Evolutionary conservation across 129 eudicot genomes (phyloP), one percentile per base, ranked within the genome.

Genomic region (Mikania micrantha): DNA sequence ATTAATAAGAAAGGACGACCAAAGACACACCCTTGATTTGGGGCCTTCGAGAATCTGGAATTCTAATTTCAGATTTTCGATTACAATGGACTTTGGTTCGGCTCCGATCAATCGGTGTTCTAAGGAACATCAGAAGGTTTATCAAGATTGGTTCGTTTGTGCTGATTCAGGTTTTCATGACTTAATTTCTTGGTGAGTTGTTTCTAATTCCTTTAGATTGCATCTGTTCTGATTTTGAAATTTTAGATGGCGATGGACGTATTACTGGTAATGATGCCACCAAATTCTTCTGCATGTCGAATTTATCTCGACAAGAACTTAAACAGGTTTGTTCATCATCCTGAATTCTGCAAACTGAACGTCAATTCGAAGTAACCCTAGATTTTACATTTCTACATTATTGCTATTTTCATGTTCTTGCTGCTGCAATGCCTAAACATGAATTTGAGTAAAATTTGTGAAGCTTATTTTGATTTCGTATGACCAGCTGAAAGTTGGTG

Each of bases 241-340:
- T 22, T 72, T 29, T 60, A 91, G 96, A 92, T 69, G 85, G 86
- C 44, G 98, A 92, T 86, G 96, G 91, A 19, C 91, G 98, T 15
- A 79, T 92, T 27, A 88, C 87, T 4, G 98, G 98, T 34, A 75
- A 17, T 13, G 98, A 92, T 64, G 98, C 96, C 31, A 84, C 81
- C 5, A 80, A 84, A 80, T 88, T 88, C 71, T 92, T 92, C 41
- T 67, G 80, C 58, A 84, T 92, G 89, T 84, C 98, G 19, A 86
- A 82, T 39, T 71, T 88, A 68, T 60, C 96, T 32, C 85, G 91
- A 29, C 84, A 80, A 25, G 95, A 91, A 68, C 98, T 91, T 68
- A 92, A 92, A 74, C 89, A 79, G 96, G 98, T n/a, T n/a, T n/a
- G n/a, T n/a, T n/a, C n/a, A n/a, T n/a, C n/a, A n/a, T n/a, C n/a